These are phyloP conservation scores for Fusarium aywerte DNA, from an alignment of 2,329 filamentous ascomycete species.

Conservation along the genomic window DNA sequence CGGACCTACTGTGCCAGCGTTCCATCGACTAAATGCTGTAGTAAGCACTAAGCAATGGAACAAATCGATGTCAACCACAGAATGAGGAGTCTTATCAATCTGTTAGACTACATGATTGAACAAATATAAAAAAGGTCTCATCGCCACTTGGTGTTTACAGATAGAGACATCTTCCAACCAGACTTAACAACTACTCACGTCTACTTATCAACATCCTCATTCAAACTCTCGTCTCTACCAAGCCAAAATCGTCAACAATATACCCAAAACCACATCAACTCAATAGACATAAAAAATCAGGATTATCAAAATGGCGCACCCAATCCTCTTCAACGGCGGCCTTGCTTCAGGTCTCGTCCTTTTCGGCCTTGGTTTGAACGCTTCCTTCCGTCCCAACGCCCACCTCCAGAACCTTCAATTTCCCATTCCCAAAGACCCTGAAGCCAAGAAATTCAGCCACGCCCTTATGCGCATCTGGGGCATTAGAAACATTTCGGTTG, in stretches of 20 bases:
- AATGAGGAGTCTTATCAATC: no score
- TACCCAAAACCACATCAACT: not conserved
- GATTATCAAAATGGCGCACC: not conserved
- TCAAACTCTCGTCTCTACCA: not conserved
- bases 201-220: no score
- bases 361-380: conserved; percentile 15
- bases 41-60: no score
- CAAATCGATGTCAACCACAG: no score
- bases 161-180: no score
- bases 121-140: no score
- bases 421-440: conserved; percentile 6
- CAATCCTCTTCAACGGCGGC: conserved; percentile 15
- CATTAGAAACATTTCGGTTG: conserved; percentile 18
- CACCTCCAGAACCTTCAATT: conserved; percentile 13
- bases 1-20: not conserved
- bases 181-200: no score
- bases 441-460: conserved; percentile 11
- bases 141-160: no score
- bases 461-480: conserved; percentile 22
- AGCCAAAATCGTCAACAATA: not conserved
- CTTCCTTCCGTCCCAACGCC: conserved; percentile 9
- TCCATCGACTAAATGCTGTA: no score
- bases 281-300: not conserved
- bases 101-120: no score
- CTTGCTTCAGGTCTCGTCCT: conserved; percentile 11